Evolutionary conservation across 2,329 filamentous ascomycete genomes (phyloP).

Genomic region (Monilinia vaccinii-corymbosi): DNA sequence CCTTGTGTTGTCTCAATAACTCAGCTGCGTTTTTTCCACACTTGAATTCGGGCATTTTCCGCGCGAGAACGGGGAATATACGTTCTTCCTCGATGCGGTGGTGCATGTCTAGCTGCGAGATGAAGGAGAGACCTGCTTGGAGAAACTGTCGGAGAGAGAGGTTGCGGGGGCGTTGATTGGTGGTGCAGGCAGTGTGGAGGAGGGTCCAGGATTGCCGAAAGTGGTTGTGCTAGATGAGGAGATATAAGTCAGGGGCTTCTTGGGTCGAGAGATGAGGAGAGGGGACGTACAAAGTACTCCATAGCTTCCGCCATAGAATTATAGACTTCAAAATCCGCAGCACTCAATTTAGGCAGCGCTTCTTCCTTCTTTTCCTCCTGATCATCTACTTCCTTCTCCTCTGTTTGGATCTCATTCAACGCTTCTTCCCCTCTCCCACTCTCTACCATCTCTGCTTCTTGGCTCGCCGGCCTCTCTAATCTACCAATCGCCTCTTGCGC

Average conservation of each 20-base stretch:
- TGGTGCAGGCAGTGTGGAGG: constrained; percentile 56
- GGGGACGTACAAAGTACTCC: constrained; percentile 46
- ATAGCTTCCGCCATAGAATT: constrained; percentile 55
- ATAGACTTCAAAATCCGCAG: constrained; percentile 49
- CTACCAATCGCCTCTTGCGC: constrained; percentile 36
- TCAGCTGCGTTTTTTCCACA: constrained; percentile 43
- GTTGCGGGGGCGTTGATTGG: constrained; percentile 47
- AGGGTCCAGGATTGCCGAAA: constrained; percentile 68
- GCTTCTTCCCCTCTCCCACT: constrained; percentile 38
- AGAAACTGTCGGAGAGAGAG: constrained; percentile 65
- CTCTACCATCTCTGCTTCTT: constrained; percentile 26
- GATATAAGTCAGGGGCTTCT: background rate
- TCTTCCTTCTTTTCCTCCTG: constrained; percentile 17
- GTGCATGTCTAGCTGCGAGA: constrained; percentile 61
- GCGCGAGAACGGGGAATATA: constrained; percentile 70
- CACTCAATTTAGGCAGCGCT: constrained; percentile 43
- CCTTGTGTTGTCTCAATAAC: constrained; percentile 63
- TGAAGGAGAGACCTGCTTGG: constrained; percentile 58
- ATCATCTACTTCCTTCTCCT: constrained; percentile 11
- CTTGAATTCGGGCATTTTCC: constrained; percentile 70
- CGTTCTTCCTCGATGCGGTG: constrained; percentile 77
- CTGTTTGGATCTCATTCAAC: constrained; percentile 32
- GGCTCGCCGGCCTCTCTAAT: constrained; percentile 49
- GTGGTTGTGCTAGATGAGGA: constrained; percentile 54
- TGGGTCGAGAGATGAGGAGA: background rate